A percentile compares a stretch with the other conserved stretches of the same genome.
Conservation (phyloP, 225 moss, liverwort and hornwort genomes). For the Takakia lepidozioides region DNA sequence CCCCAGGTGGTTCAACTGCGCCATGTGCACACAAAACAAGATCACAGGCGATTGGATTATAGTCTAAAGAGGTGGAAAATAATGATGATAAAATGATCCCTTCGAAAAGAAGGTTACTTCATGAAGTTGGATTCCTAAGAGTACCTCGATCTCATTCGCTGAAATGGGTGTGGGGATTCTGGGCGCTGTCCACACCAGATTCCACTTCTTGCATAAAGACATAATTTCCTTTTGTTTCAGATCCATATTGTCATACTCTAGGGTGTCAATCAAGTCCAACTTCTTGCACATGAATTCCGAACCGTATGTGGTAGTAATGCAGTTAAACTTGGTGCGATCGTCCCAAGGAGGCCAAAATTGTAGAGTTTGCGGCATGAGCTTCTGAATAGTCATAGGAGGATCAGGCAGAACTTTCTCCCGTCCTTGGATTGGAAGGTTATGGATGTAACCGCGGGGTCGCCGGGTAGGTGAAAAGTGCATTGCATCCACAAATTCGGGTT, state of each 20-base stretch:
- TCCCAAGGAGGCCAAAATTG: constrained; percentile 73
- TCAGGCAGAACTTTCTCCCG: constrained; percentile 39
- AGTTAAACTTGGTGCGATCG: constrained; percentile 50
- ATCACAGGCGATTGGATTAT: no score
- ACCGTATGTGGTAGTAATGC: constrained; percentile 53
- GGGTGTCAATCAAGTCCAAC: constrained; percentile 13
- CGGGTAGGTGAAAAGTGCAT: constrained; percentile 71
- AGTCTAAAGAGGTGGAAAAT: no score
- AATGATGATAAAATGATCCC: no score
- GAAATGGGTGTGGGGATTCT: constrained; percentile 45
- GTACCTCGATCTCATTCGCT: no score
- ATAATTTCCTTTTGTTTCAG: constrained; percentile 69
- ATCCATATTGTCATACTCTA: constrained; percentile 21
- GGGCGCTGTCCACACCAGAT: constrained; percentile 73
- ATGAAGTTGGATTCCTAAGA: no score
- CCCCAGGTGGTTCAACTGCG: no score
- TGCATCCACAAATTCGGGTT: constrained; percentile 71
- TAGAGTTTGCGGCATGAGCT: constrained; percentile 49
- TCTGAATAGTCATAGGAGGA: constrained; percentile 63
- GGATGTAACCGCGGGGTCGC: constrained; percentile 72
- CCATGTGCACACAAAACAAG: no score
- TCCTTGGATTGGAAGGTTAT: constrained; percentile 78
- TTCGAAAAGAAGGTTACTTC: no score
- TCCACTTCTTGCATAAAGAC: no score
- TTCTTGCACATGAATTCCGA: constrained; percentile 46